Base-by-base conservation (phyloP, 2,329 filamentous ascomycete species). In the Clonostachys sp. region DNA sequence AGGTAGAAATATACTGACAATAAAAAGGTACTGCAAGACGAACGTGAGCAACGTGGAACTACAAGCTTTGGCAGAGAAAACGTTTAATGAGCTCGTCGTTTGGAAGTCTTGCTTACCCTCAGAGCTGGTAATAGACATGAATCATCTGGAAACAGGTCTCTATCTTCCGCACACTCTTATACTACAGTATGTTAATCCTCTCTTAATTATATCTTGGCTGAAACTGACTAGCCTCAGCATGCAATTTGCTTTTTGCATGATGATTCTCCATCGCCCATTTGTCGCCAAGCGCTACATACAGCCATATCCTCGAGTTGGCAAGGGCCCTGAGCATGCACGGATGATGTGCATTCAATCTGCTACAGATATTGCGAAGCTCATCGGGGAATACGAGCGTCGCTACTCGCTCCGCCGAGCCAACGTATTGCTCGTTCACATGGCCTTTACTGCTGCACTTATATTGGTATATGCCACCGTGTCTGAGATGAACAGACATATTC, bases 351-450 rank as follows among this genome's bases (percentile, higher is more conserved):
- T 57, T 20, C 42, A 47, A 12, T 50, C 55, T n/a, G 55, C 55
- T 13, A 48, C 48, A 17, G 36, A 53, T 10, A 41, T 55, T 6
- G 41, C 52, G 5, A 49, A 57, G 38, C 40, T 53, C 3, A 43
- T 55, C 9, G 47, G 49, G 13, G 47, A 45, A 17, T 53, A 57
- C 36, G 50, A 55, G 35, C 39, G 45, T 12, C 53, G 51, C 7
- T 50, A 57, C 43, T 52, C 55, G 1, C 50, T 57, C 12, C 50
- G 49, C 7, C 45, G 48, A 2, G 40, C 49, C 20, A 55, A 53
- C 18, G 49, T 53, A n/a, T 53, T 56, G 36, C 50, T 55, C 16
- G 55, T 57, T 1, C 52, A 55, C 48, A 51, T 58, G 12, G 50
- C 56, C 12, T 51, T 58, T 42, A 57, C 55, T 4, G 53, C 56